Conservation (phyloP, 2,329 filamentous ascomycete species). For the Aureobasidium sp. region DNA sequence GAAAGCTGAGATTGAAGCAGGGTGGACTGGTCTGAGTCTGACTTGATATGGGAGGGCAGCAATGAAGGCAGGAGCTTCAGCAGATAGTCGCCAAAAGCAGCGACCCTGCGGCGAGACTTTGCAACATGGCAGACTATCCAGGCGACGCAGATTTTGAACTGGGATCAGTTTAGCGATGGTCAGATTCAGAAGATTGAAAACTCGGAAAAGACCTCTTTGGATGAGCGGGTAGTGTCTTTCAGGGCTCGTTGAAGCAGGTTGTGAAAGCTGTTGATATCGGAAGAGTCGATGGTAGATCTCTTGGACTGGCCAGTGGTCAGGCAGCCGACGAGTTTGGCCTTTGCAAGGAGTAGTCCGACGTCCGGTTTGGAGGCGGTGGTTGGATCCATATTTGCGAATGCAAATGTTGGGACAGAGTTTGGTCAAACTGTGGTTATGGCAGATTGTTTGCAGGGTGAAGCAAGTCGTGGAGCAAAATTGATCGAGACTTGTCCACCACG, state of each 20-base stretch:
- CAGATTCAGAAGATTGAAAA: not conserved
- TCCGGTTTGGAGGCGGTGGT: conserved; percentile 9
- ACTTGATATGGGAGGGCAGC: not conserved
- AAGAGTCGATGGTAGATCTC: conserved; percentile 10
- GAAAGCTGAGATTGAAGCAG: not conserved
- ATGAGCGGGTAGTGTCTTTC: not conserved
- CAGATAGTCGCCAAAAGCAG: conserved; percentile 24
- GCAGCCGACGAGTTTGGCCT: conserved; percentile 21
- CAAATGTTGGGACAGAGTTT: not conserved
- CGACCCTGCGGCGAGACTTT: conserved; percentile 21
- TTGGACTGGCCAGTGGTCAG: conserved; percentile 13
- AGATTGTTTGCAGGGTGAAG: conserved; percentile 4
- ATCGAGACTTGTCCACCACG: not conserved
- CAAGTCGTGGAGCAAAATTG: not conserved
- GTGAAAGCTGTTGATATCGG: conserved; percentile 20
- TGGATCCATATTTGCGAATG: not conserved
- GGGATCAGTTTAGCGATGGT: conserved; percentile 23
- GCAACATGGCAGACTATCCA: conserved; percentile 24
- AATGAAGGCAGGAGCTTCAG: conserved; percentile 18
- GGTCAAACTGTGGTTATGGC: not conserved
- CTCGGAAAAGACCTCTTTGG: conserved; percentile 22
- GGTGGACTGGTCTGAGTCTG: not conserved
- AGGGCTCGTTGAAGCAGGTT: conserved; percentile 12
- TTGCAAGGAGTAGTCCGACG: conserved; percentile 15
- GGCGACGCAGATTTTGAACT: conserved; percentile 24